These are phyloP conservation scores for Piloderma croceum DNA, from an alignment of 768 basidiomycete species.

Conservation along the genomic window DNA sequence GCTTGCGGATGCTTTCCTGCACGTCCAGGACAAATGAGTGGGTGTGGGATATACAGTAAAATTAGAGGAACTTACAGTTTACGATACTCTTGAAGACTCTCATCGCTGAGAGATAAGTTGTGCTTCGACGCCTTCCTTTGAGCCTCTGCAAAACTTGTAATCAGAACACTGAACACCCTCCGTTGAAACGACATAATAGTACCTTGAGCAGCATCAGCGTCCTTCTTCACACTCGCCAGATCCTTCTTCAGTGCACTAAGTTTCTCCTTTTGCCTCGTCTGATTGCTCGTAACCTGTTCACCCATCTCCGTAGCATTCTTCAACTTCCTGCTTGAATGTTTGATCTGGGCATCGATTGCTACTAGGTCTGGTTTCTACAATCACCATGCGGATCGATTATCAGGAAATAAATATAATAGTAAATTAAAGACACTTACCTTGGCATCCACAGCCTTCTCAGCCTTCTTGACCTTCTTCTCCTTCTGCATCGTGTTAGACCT, in stretches of 20 bases:
- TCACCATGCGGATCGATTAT: neutral
- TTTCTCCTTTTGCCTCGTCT: slow-evolving; percentile 43
- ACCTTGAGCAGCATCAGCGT: slow-evolving; percentile 81
- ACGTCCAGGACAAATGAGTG: neutral
- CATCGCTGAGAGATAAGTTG: slow-evolving; percentile 75
- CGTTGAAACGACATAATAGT: neutral
- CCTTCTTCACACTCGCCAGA: slow-evolving; percentile 55
- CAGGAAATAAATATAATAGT: slow-evolving; percentile 2
- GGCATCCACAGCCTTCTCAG: slow-evolving; percentile 81
- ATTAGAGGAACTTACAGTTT: slow-evolving; percentile 48
- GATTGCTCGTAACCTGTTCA: slow-evolving; percentile 62
- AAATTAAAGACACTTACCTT: slow-evolving; percentile 51
- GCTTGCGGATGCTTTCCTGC: slow-evolving; percentile 75
- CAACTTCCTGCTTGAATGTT: slow-evolving; percentile 75
- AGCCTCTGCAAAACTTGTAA: slow-evolving; percentile 46
- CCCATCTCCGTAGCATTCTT: slow-evolving; percentile 60
- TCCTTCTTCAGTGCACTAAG: slow-evolving; percentile 59
- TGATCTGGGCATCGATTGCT: slow-evolving; percentile 79
- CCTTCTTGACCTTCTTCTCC: slow-evolving; percentile 85
- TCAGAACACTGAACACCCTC: neutral
- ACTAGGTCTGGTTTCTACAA: slow-evolving; percentile 81
- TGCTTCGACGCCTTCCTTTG: slow-evolving; percentile 66
- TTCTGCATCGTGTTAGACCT: slow-evolving; percentile 72
- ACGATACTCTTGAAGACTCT: slow-evolving; percentile 84
- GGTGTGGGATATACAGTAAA: neutral